Evolutionary conservation across 192 early-diverging fungal genomes (phyloP).

Genomic region (Coemansia sp.): DNA sequence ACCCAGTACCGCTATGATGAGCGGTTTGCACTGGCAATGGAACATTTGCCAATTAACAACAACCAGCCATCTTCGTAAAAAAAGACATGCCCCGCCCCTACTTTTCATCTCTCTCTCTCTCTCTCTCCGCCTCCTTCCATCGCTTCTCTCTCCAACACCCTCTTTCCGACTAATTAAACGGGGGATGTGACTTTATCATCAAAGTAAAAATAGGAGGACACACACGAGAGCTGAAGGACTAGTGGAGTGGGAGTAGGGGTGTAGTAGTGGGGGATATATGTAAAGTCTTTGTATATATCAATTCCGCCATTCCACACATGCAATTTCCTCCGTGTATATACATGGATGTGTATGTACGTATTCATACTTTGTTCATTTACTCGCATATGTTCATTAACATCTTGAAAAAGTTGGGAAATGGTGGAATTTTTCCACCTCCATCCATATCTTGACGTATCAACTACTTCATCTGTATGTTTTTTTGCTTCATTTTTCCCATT

Average conservation of each 20-base stretch:
- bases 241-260: no score
- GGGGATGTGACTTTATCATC: no score
- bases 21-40: conserved; percentile 35
- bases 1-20: conserved; percentile 26
- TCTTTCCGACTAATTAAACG: no score
- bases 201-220: no score
- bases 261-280: no score
- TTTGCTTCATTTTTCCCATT: neutral
- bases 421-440: no score
- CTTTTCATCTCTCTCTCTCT: neutral
- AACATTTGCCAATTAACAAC: conserved; percentile 30
- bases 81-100: neutral
- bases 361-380: no score
- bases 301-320: neutral
- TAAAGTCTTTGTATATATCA: neutral
- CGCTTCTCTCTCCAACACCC: no score
- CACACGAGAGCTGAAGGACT: no score
- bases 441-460: neutral
- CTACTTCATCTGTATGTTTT: neutral
- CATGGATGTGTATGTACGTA: neutral
- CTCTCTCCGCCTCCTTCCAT: no score
- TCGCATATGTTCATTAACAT: no score
- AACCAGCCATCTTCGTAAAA: conserved; percentile 1
- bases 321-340: neutral
- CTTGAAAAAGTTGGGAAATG: no score